Evolutionary conservation across 306 rosid genomes (phyloP), one percentile per base, ranked within the genome.

Genomic region (Dryas drummondii): DNA sequence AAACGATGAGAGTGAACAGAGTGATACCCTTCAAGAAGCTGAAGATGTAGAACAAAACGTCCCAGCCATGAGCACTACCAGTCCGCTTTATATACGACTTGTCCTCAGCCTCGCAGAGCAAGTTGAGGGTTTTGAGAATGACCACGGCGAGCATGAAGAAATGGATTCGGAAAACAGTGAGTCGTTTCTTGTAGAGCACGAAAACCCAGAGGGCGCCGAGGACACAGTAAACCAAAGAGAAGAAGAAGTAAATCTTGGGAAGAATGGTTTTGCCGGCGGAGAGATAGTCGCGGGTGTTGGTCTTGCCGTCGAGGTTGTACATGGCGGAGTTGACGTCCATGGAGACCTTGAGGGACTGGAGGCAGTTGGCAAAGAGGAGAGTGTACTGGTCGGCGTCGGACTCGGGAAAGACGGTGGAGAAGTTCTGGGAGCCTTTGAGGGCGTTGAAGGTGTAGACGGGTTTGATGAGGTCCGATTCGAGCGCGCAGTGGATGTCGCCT

Each of bases 41-140:
- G 72, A 94, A 94, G 8, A 94, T 88, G 74, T 94, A 94, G 66
- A 94, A 94, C 49, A 94, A 7, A 4, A 94, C 93, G 72, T 94
- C 97, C 98, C 98, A 94, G n/a, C 98, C 97, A 68, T 91, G 98
- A 7, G 98, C 98, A 49, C 85, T 88, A 1, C 98, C 98, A 9
- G 94, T 91, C 11, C 91, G 88, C 83, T 91, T 91, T 51, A 94
- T 91, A 68, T 88, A 91, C 15, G 96, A 88, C 73, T 94, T 94
- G 56, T 94, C 98, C 78, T 91, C 98, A 0, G 98, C 98, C 65
- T 94, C 98, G 3, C 96, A 94, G 11, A 91, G 67, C 5, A 94
- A 84, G 62, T 94, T 94, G 76, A 91, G n/a, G 0, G 94, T 87
- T 49, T 94, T 94, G 80, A 94, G 74, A 42, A 91, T 60, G 1